These are phyloP conservation scores for Phytophthora pinifolia DNA, from an alignment of 352 stramenopile genomes.

Conservation along the genomic window DNA sequence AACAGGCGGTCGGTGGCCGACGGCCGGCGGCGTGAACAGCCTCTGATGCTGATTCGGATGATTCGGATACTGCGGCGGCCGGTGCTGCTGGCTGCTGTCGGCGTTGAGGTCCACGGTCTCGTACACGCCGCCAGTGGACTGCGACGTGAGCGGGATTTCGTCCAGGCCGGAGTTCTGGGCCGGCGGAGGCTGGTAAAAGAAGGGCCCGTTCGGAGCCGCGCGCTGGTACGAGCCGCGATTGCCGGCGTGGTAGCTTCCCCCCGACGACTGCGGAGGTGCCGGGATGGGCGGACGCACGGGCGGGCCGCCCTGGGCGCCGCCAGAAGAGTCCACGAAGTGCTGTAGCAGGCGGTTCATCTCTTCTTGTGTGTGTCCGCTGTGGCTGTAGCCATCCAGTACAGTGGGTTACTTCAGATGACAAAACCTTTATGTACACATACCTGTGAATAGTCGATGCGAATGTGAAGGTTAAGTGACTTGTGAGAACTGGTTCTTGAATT, in stretches of 20 bases:
- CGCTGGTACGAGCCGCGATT: conserved; percentile 37
- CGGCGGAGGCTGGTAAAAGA: conserved; percentile 36
- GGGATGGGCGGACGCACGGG: conserved; percentile 25
- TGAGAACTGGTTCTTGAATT: no score
- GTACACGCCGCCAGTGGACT: conserved; percentile 35
- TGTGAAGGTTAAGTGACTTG: no score
- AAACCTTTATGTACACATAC: no score
- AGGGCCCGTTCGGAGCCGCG: conserved; percentile 22
- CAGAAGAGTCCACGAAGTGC: conserved; percentile 49
- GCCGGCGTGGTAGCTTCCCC: conserved; percentile 19
- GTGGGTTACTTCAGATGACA: no score
- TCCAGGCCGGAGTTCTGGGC: conserved; percentile 18
- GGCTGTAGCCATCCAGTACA: no score
- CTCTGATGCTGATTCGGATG: conserved; percentile 6
- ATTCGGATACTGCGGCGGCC: neutral
- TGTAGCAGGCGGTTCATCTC: conserved; percentile 64
- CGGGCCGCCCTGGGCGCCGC: conserved; percentile 10
- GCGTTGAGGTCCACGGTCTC: conserved; percentile 50
- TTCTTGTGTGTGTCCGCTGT: neutral
- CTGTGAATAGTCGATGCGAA: no score
- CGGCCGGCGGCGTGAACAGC: conserved; percentile 5
- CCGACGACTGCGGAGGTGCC: conserved; percentile 31
- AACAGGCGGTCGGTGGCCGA: neutral
- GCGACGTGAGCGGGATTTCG: conserved; percentile 34
- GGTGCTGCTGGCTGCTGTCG: conserved; percentile 27